A percentile compares a stretch with the other conserved stretches of the same genome.
Evolutionary conservation across 306 rosid genomes (phyloP).

Genomic region (Parietaria judaica): DNA sequence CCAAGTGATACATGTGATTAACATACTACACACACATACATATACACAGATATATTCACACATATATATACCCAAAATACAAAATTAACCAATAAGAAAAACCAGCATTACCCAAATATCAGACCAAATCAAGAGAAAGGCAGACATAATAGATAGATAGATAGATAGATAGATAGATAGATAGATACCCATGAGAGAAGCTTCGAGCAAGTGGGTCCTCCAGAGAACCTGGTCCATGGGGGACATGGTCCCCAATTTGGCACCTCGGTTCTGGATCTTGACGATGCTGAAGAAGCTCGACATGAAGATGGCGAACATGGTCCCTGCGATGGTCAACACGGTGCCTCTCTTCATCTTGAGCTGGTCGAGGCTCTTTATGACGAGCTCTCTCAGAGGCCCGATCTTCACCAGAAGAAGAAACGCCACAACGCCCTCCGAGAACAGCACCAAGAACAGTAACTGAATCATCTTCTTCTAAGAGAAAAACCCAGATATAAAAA

Average conservation of each 20-base stretch:
- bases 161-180: slow-evolving; percentile 4
- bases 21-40: too few relatives aligned
- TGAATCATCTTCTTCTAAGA: slow-evolving; percentile 55
- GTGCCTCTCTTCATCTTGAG: slow-evolving; percentile 85
- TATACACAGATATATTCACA: too few relatives aligned
- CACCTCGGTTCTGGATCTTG: slow-evolving; percentile 97
- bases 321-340: slow-evolving; percentile 74
- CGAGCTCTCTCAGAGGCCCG: slow-evolving; percentile 88
- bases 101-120: too few relatives aligned
- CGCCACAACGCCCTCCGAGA: slow-evolving; percentile 60
- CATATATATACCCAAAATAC: too few relatives aligned
- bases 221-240: slow-evolving; percentile 99
- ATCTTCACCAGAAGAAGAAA: slow-evolving; percentile 70
- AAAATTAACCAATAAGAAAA: background rate
- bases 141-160: background rate
- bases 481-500: too few relatives aligned
- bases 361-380: slow-evolving; percentile 80
- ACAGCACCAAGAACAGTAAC: slow-evolving; percentile 70
- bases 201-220: slow-evolving; percentile 96
- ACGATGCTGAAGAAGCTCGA: slow-evolving; percentile 77
- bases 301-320: slow-evolving; percentile 81
- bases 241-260: slow-evolving; percentile 90
- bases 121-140: too few relatives aligned
- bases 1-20: too few relatives aligned
- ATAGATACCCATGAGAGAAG: slow-evolving; percentile 71